Evolutionary conservation across 2,329 filamentous ascomycete genomes (phyloP).

Genomic region (Claviceps quebecensis): DNA sequence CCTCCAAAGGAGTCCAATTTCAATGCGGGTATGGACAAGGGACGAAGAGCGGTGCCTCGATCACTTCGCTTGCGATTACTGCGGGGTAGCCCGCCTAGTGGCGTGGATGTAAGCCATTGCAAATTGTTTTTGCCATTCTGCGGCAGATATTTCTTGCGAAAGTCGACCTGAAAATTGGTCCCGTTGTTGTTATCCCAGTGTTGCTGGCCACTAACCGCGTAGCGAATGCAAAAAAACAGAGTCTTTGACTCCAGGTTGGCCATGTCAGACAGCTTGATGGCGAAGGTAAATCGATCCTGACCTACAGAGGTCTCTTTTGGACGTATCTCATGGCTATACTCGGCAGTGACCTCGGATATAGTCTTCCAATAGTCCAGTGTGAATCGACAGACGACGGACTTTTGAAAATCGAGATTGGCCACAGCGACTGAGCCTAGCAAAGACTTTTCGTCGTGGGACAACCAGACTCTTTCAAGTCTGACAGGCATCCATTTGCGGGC

Average conservation of each 20-base stretch:
- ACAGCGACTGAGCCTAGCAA: conserved; percentile 74
- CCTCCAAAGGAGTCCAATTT: conserved; percentile 57
- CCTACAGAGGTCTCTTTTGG: conserved; percentile 50
- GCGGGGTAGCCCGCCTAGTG: conserved; percentile 45
- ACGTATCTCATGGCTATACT: conserved; percentile 68
- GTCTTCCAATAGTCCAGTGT: conserved; percentile 99
- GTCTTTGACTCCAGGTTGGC: conserved; percentile 88
- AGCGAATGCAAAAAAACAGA: conserved; percentile 81
- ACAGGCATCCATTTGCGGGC: conserved; percentile 52
- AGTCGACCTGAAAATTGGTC: conserved; percentile 89
- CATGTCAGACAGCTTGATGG: conserved; percentile 81
- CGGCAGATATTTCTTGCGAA: conserved; percentile 61
- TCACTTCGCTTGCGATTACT: conserved; percentile 44
- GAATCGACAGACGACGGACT: conserved; percentile 80
- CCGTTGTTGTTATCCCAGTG: conserved; percentile 89
- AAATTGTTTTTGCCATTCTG: conserved; percentile 43
- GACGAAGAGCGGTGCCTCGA: conserved; percentile 24
- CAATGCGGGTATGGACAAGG: conserved; percentile 41
- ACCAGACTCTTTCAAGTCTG: conserved; percentile 72
- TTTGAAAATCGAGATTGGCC: conserved; percentile 80
- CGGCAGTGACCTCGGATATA: conserved; percentile 83
- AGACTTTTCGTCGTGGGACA: conserved; percentile 77
- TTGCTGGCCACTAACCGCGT: conserved; percentile 69
- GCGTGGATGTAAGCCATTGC: conserved; percentile 35
- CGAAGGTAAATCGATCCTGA: conserved; percentile 85